Conservation (phyloP, 1,284 basidiomycete genomes). For the Tilletiopsis washingtonensis region DNA sequence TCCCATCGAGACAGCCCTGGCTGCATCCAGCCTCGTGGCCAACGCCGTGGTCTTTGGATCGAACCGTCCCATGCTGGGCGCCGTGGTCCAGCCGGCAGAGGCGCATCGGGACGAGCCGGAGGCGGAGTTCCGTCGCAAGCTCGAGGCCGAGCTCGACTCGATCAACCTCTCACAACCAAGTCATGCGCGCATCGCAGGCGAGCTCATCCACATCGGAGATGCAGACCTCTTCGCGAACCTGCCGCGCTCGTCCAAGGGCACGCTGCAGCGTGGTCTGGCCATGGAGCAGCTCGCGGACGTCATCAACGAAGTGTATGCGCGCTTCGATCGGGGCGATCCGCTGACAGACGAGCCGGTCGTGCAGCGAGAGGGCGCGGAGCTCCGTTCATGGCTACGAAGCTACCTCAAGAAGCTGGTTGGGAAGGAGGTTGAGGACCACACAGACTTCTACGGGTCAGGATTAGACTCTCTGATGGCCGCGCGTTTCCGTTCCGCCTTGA, state of each 20-base stretch:
- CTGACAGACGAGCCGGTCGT: background rate
- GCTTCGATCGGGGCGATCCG: conserved; percentile 27
- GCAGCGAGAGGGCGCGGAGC: background rate
- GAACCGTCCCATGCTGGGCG: conserved; percentile 26
- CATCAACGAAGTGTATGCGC: conserved; percentile 17
- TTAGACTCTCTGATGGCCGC: conserved; percentile 29
- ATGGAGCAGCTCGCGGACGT: conserved; percentile 14
- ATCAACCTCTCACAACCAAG: conserved; percentile 19
- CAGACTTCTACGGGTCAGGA: conserved; percentile 25
- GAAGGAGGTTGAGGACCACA: conserved; percentile 1
- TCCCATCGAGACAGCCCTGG: conserved; percentile 17
- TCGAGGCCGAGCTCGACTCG: conserved; percentile 9
- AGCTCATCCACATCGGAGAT: conserved; percentile 18
- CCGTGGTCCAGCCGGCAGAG: conserved; percentile 13
- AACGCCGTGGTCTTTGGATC: conserved; percentile 34
- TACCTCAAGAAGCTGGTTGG: background rate
- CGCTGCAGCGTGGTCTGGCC: conserved; percentile 24
- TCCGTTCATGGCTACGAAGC: background rate
- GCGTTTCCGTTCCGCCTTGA: conserved; percentile 21
- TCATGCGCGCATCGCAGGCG: conserved; percentile 19
- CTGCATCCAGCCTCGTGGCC: conserved; percentile 6
- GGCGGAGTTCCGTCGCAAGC: conserved; percentile 4
- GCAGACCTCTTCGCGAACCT: conserved; percentile 8
- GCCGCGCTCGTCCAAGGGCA: conserved; percentile 30
- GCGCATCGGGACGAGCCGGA: background rate